Evolutionary conservation across 2,329 filamentous ascomycete species (phyloP).

Genomic region (Aspergillus amoenus): DNA sequence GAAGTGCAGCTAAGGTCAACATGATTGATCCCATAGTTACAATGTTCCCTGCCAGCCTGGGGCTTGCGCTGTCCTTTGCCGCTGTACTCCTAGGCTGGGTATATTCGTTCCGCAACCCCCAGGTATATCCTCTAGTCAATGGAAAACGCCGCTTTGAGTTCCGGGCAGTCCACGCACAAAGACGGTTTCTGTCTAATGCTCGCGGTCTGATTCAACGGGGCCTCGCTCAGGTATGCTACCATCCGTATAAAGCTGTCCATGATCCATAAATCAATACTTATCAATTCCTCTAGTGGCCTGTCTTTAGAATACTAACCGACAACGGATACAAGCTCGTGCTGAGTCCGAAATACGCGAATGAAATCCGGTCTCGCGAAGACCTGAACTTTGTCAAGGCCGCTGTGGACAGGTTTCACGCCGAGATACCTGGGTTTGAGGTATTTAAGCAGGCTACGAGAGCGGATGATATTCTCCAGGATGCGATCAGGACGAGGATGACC

Average conservation of each 20-base stretch:
- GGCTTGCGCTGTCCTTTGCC: no score
- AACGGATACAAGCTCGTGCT: slow-evolving; percentile 23
- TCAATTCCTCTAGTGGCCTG: background rate
- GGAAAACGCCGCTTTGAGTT: background rate
- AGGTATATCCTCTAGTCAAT: background rate
- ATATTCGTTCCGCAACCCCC: background rate
- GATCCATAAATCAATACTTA: no score
- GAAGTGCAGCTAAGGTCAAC: no score
- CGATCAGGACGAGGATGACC: slow-evolving; percentile 24
- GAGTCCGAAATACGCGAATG: slow-evolving; percentile 20
- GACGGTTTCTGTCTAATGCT: background rate
- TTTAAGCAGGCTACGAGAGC: slow-evolving; percentile 14
- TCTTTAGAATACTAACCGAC: slow-evolving; percentile 9
- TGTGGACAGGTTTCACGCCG: slow-evolving; percentile 16
- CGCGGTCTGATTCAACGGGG: background rate
- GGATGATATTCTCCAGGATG: slow-evolving; percentile 19
- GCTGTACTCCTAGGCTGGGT: background rate
- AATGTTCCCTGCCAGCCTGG: no score
- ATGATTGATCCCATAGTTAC: no score
- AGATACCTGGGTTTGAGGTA: slow-evolving; percentile 20
- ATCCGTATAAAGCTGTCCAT: no score
- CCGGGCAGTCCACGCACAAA: background rate
- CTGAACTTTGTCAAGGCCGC: slow-evolving; percentile 20
- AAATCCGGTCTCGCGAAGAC: slow-evolving; percentile 21
- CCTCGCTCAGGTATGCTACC: background rate